Evolutionary conservation across 352 stramenopile genomes (phyloP).

Genomic region (Phytophthora palmivora): DNA sequence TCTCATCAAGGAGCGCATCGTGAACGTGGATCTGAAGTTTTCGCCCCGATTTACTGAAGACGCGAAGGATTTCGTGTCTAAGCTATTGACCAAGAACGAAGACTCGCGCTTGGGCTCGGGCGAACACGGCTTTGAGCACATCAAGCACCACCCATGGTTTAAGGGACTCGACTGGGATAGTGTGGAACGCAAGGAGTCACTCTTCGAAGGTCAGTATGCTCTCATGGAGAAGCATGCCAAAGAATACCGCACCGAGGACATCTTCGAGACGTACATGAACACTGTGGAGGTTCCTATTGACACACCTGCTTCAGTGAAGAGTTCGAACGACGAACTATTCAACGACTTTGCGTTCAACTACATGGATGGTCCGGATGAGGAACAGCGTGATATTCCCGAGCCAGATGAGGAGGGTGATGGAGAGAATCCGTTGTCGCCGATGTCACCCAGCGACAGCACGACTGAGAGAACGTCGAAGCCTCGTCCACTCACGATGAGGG

Average conservation of each 20-base stretch:
- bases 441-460: conserved; percentile 31
- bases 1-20: conserved; percentile 86
- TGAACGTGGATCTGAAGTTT: conserved; percentile 86
- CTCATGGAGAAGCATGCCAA: conserved; percentile 87
- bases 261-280: conserved; percentile 91
- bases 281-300: conserved; percentile 84
- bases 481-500: conserved; percentile 19
- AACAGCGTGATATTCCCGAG: conserved; percentile 55
- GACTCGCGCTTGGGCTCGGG: conserved; percentile 92
- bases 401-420: conserved; percentile 45
- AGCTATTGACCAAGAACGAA: conserved; percentile 95
- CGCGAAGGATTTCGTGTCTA: conserved; percentile 86
- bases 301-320: conserved; percentile 84
- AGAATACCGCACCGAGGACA: conserved; percentile 79
- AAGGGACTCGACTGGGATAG: conserved; percentile 85
- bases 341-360: conserved; percentile 88
- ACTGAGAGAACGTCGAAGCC: conserved; percentile 29
- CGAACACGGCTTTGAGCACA: conserved; percentile 82
- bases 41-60: conserved; percentile 82
- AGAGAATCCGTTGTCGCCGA: conserved; percentile 32
- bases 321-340: conserved; percentile 73
- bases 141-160: conserved; percentile 92
- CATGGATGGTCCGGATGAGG: conserved; percentile 64
- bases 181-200: conserved; percentile 61
- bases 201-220: conserved; percentile 74